Evolutionary conservation across 2,329 filamentous ascomycete genomes (phyloP).

Genomic region (Pyrenophora graminea): DNA sequence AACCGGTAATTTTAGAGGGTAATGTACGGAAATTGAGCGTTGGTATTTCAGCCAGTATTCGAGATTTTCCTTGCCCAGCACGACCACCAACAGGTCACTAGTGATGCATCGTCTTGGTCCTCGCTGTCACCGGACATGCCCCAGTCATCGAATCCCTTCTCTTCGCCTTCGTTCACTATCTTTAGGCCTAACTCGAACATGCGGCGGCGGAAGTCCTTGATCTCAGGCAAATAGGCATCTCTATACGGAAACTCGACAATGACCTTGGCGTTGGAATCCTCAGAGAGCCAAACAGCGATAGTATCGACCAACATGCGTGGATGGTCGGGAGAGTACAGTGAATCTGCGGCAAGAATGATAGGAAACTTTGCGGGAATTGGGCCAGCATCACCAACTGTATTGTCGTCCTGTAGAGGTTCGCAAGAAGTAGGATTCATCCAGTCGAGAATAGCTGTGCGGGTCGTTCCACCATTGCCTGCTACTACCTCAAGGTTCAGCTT

Average conservation of each 20-base stretch:
- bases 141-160: constrained; percentile 77
- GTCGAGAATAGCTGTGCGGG: constrained; percentile 70
- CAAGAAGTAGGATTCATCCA: constrained; percentile 67
- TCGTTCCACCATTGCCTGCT: constrained; percentile 57
- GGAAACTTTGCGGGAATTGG: constrained; percentile 42
- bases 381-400: constrained; percentile 6
- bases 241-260: constrained; percentile 82
- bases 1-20: constrained; percentile 4
- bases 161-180: constrained; percentile 63
- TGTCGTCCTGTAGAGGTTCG: constrained; percentile 17
- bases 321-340: constrained; percentile 84
- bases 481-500: constrained; percentile 65
- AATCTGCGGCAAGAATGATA: constrained; percentile 81
- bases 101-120: constrained; percentile 51
- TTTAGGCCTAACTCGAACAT: constrained; percentile 62
- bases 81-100: constrained; percentile 72
- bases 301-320: constrained; percentile 73
- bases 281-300: constrained; percentile 68
- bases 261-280: constrained; percentile 62
- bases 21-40: constrained; percentile 15
- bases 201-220: constrained; percentile 63
- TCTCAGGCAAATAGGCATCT: constrained; percentile 69
- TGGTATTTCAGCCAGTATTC: constrained; percentile 15
- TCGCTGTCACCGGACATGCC: constrained; percentile 51
- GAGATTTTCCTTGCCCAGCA: constrained; percentile 55